Evolutionary conservation across 1,139 yeast genomes (phyloP).

Genomic region (Scheffersomyces quercinus): DNA sequence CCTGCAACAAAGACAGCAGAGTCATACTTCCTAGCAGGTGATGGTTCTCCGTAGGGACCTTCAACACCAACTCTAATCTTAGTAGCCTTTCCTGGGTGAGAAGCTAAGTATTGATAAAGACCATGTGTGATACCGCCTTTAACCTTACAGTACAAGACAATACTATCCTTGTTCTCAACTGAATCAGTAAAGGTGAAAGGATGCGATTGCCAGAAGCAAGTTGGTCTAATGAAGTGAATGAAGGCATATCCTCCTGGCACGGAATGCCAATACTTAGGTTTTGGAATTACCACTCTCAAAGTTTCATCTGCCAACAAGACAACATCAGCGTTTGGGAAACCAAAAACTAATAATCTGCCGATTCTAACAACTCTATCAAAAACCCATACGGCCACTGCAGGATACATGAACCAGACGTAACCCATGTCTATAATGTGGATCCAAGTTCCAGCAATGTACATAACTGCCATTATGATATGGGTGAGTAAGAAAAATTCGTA

Average conservation of each 20-base stretch:
- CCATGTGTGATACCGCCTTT: constrained; percentile 41
- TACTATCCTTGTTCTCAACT: constrained; percentile 19
- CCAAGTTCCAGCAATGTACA: constrained; percentile 18
- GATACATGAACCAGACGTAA: constrained; percentile 15
- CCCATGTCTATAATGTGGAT: constrained; percentile 17
- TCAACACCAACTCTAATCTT: constrained; percentile 38
- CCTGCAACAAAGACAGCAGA: constrained; percentile 42
- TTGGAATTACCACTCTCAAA: constrained; percentile 15
- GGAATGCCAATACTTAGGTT: constrained; percentile 18
- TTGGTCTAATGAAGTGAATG: constrained; percentile 21
- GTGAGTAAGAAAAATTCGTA: constrained; percentile 18
- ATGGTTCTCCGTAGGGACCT: constrained; percentile 43
- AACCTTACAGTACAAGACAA: constrained; percentile 32
- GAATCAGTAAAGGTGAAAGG: constrained; percentile 40
- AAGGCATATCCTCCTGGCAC: constrained; percentile 23
- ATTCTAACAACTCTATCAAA: constrained; percentile 17
- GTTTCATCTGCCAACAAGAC: constrained; percentile 17
- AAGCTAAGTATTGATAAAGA: constrained; percentile 28
- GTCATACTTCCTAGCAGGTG: constrained; percentile 29
- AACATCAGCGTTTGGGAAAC: constrained; percentile 17
- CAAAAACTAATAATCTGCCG: constrained; percentile 14
- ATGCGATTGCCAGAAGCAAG: constrained; percentile 44
- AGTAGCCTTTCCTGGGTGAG: constrained; percentile 24
- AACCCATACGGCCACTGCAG: constrained; percentile 20
- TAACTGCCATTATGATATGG: constrained; percentile 18